phyloP scores from a whole-genome alignment of 352 stramenopile species.

The Peronospora destructor region DNA sequence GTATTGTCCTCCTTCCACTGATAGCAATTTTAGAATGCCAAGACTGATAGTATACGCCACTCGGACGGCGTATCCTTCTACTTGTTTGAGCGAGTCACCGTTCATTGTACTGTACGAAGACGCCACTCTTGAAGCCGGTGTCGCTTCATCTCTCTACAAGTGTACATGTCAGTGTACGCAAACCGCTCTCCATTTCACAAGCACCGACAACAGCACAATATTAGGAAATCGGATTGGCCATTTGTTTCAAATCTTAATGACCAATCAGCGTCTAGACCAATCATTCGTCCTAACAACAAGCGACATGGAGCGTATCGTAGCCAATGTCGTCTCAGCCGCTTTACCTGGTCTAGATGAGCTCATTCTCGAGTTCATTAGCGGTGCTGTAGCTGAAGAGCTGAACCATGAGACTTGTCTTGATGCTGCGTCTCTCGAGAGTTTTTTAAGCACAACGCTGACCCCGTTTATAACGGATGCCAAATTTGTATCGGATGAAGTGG shows the following conservation, averaged over 20 bases:
- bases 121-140: too few species aligned
- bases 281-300: not conserved
- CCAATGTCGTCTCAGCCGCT: constrained; percentile 40
- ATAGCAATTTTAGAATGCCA: too few species aligned
- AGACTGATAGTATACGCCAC: too few species aligned
- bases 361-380: constrained; percentile 64
- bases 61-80: too few species aligned
- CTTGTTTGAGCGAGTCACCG: too few species aligned
- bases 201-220: too few species aligned
- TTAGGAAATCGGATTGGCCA: too few species aligned
- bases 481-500: constrained; percentile 37
- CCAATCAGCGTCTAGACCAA: not conserved
- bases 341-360: constrained; percentile 53
- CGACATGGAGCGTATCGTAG: constrained; percentile 46
- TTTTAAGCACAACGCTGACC: constrained; percentile 52
- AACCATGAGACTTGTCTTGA: constrained; percentile 31
- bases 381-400: constrained; percentile 45
- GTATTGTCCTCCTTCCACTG: too few species aligned
- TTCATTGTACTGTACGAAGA: too few species aligned
- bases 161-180: not conserved
- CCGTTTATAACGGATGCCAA: constrained; percentile 62
- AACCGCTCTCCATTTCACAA: not conserved
- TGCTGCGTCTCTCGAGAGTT: constrained; percentile 30
- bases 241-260: not conserved
- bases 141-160: not conserved